Conservation (phyloP, 2,329 filamentous ascomycete species). For the Fusarium ambrosium region DNA sequence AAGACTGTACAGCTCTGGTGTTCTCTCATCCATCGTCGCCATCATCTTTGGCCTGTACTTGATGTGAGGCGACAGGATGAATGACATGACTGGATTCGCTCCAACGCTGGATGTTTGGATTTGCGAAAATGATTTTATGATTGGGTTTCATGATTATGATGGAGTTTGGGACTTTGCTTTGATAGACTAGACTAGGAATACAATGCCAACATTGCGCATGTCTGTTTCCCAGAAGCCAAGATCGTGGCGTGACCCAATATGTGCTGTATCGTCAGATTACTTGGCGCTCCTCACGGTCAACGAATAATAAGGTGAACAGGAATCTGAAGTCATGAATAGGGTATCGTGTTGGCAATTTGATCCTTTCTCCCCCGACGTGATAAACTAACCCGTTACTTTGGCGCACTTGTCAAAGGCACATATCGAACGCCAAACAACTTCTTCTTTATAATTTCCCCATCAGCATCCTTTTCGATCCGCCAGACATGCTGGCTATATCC, state of each 20-base stretch:
- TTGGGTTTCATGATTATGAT: not conserved
- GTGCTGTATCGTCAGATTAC: not conserved
- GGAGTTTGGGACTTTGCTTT: not conserved
- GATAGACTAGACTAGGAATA: not conserved
- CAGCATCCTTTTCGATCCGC: conserved; percentile 78
- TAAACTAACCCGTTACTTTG: conserved; percentile 46
- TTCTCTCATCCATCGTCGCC: conserved; percentile 28
- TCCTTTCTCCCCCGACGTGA: not conserved
- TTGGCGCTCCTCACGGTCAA: not conserved
- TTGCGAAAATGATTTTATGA: conserved; percentile 7
- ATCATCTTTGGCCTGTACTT: conserved; percentile 32
- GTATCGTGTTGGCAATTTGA: not conserved
- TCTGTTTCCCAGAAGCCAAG: not conserved
- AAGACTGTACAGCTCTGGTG: conserved; percentile 18
- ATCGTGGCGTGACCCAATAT: not conserved
- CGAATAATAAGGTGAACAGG: not conserved
- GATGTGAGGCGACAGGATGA: conserved; percentile 1
- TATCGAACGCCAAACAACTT: conserved; percentile 80
- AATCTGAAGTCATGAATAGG: not conserved
- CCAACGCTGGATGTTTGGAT: not conserved
- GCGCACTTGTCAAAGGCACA: conserved; percentile 82
- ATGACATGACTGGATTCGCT: not conserved
- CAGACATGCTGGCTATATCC: conserved; percentile 75
- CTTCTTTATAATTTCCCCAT: conserved; percentile 72
- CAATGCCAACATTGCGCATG: not conserved